phyloP scores from a whole-genome alignment of 176 grass and related monocot species.

The Paspalum notatum region DNA sequence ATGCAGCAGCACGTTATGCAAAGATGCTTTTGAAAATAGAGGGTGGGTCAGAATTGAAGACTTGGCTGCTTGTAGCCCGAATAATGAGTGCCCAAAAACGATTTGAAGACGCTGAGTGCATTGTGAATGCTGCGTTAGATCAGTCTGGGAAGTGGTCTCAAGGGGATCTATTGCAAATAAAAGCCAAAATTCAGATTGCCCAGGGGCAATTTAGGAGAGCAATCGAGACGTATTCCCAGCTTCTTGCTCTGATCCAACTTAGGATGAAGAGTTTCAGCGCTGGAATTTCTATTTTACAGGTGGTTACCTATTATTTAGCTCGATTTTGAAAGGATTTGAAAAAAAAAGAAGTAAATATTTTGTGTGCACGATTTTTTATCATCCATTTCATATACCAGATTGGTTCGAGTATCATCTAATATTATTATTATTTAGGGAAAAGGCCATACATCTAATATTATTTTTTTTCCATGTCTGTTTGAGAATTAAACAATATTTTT shows the following conservation, averaged over 20 bases:
- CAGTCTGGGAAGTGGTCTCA: constrained; percentile 76
- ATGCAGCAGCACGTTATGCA: constrained; percentile 62
- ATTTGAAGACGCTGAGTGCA: constrained; percentile 65
- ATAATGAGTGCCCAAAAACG: constrained; percentile 84
- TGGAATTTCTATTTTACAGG: constrained; percentile 69
- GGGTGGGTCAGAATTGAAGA: constrained; percentile 71
- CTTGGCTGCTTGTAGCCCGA: constrained; percentile 78
- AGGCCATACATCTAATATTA: neutral
- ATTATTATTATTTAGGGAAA: too few species aligned
- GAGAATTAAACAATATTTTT: neutral
- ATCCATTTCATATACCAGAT: neutral
- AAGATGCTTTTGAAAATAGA: constrained; percentile 78
- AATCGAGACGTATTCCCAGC: constrained; percentile 67
- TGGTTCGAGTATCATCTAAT: neutral
- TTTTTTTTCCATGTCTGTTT: neutral
- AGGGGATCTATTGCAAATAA: constrained; percentile 65
- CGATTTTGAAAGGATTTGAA: neutral
- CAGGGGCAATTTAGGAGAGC: constrained; percentile 67
- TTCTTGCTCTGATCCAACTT: constrained; percentile 79
- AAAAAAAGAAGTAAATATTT: neutral
- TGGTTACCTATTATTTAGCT: constrained; percentile 18
- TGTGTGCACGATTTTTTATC: neutral
- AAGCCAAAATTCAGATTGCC: constrained; percentile 82
- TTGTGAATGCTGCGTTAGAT: constrained; percentile 75
- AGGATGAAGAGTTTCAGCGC: constrained; percentile 59